phyloP scores from a whole-genome alignment of 192 early-diverging fungal species.

The Backusella macrospora region DNA sequence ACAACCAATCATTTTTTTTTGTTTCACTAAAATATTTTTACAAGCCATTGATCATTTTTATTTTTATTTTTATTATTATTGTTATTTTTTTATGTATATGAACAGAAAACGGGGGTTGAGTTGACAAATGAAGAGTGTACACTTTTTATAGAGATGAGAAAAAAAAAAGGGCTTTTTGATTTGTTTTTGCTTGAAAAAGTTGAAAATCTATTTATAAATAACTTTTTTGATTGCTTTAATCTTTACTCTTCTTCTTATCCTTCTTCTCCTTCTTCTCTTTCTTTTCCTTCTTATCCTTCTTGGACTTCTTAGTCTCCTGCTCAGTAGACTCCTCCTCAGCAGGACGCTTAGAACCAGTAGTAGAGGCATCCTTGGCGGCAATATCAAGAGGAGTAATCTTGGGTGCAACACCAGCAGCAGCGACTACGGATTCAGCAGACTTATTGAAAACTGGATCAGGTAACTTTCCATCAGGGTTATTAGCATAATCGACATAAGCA shows the following conservation, averaged over 20 bases:
- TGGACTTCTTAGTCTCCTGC: slow-evolving; percentile 41
- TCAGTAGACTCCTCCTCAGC: slow-evolving; percentile 32
- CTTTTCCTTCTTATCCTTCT: slow-evolving; percentile 51
- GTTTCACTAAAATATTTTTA: slow-evolving; percentile 7
- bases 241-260: slow-evolving; percentile 48
- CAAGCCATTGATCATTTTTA: not conserved
- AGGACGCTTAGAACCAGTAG: slow-evolving; percentile 43
- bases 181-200: slow-evolving; percentile 4
- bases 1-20: not conserved
- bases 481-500: slow-evolving; percentile 70
- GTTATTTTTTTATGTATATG: not conserved
- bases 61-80: not conserved
- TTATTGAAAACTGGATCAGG: slow-evolving; percentile 31
- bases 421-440: slow-evolving; percentile 28
- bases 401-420: slow-evolving; percentile 42
- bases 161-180: not conserved
- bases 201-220: slow-evolving; percentile 17
- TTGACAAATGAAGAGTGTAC: slow-evolving; percentile 8
- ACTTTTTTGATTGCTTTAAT: slow-evolving; percentile 8
- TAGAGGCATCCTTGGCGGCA: slow-evolving; percentile 39
- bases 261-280: slow-evolving; percentile 48
- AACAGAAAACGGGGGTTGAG: not conserved
- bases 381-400: slow-evolving; percentile 42
- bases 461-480: slow-evolving; percentile 39
- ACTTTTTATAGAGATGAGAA: slow-evolving; percentile 3